Evolutionary conservation across 1,284 basidiomycete genomes (phyloP).

Genomic region (Mycena sp.): DNA sequence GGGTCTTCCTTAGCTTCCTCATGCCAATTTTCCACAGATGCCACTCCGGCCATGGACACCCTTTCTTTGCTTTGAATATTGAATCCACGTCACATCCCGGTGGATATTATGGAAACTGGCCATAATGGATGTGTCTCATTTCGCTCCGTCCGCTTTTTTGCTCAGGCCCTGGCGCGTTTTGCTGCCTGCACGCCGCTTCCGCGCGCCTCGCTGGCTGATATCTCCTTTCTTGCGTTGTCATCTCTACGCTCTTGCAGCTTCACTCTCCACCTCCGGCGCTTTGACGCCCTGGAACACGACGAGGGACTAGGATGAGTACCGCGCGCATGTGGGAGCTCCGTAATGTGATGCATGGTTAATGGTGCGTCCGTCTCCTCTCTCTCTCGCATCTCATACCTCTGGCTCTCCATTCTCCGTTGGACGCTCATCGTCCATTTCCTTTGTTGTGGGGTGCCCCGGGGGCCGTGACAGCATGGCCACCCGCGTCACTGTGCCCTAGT

Average conservation of each 20-base stretch:
- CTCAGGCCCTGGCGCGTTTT: too few relatives aligned
- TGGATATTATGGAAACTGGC: neutral
- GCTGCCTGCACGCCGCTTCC: neutral
- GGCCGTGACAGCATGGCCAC: neutral
- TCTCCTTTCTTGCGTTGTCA: neutral
- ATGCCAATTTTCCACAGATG: too few relatives aligned
- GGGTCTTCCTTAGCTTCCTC: too few relatives aligned
- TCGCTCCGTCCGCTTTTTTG: neutral
- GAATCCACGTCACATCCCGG: conserved; percentile 44
- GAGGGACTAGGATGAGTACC: too few relatives aligned
- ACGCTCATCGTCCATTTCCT: too few relatives aligned
- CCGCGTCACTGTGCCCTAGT: neutral
- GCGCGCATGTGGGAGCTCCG: too few relatives aligned
- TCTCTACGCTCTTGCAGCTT: neutral
- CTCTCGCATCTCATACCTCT: neutral
- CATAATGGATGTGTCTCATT: neutral
- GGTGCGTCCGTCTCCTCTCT: too few relatives aligned
- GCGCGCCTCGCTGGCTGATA: too few relatives aligned
- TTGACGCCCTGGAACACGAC: conserved; percentile 2
- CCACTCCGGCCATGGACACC: too few relatives aligned
- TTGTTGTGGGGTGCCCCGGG: too few relatives aligned
- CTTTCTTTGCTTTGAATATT: too few relatives aligned
- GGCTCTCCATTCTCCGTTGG: too few relatives aligned
- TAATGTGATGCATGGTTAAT: neutral
- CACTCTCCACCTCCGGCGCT: neutral